These are phyloP conservation scores for Neopestalotiopsis rosae DNA, from an alignment of 2,329 filamentous ascomycete genomes.

Conservation along the genomic window DNA sequence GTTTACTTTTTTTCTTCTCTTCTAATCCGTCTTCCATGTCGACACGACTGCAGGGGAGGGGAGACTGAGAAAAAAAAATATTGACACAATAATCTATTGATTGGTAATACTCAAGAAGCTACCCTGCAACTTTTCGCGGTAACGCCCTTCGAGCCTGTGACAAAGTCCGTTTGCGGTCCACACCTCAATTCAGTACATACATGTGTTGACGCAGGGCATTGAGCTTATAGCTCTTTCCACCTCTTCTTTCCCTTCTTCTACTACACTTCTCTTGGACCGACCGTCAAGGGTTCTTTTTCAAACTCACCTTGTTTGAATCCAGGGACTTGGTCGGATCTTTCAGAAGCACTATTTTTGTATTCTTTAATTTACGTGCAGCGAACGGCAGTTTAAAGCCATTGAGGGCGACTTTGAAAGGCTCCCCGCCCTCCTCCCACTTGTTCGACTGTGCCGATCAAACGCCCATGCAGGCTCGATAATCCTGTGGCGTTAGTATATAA, in stretches of 20 bases:
- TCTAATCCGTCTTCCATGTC: slow-evolving; percentile 3
- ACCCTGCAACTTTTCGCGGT: neutral
- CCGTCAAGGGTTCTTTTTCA: neutral
- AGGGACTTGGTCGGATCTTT: neutral
- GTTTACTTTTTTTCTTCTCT: neutral
- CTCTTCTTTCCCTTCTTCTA: neutral
- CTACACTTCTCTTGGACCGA: neutral
- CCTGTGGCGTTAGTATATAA: neutral
- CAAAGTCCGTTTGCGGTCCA: neutral
- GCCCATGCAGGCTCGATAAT: neutral
- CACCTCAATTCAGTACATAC: neutral
- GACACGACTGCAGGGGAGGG: neutral
- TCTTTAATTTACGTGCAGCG: neutral
- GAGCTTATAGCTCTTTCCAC: neutral
- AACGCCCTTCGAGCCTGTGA: neutral
- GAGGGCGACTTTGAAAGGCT: neutral
- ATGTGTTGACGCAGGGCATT: neutral
- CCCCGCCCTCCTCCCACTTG: neutral
- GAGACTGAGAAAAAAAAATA: neutral
- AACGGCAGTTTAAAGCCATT: neutral
- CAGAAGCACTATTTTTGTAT: neutral
- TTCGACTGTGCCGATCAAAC: neutral
- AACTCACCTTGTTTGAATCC: neutral
- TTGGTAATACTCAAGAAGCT: neutral
- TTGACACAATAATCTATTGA: neutral